Evolutionary conservation across 2,329 filamentous ascomycete species (phyloP).

Genomic region (Curvularia sp.): DNA sequence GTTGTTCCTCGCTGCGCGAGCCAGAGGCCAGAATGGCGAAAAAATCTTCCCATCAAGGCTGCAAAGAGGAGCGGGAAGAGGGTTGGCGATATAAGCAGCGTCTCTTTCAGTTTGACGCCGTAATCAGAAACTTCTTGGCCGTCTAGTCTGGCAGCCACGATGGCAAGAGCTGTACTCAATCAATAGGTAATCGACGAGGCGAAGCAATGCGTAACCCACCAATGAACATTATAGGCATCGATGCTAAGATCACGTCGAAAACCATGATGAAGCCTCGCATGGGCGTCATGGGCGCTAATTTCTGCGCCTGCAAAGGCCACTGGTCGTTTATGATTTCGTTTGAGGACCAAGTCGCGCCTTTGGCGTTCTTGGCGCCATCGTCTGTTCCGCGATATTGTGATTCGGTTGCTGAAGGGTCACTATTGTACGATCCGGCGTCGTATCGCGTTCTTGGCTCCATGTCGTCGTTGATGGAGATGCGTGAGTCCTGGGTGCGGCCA

Average conservation of each 20-base stretch:
- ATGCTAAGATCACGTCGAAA: constrained; percentile 36
- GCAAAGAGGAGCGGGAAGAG: constrained; percentile 42
- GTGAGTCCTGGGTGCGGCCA: background rate
- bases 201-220: constrained; percentile 16
- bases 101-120: constrained; percentile 15
- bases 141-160: constrained; percentile 32
- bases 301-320: constrained; percentile 30
- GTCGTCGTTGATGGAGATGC: constrained; percentile 1
- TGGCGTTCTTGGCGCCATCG: background rate
- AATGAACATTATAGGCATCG: constrained; percentile 37
- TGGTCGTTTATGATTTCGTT: background rate
- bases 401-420: constrained; percentile 8
- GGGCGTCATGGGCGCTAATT: constrained; percentile 29
- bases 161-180: constrained; percentile 31
- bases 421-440: constrained; percentile 8
- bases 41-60: constrained; percentile 40
- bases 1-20: constrained; percentile 39
- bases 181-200: constrained; percentile 1
- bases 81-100: constrained; percentile 33
- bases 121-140: constrained; percentile 25
- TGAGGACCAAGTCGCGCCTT: background rate
- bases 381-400: background rate
- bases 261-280: constrained; percentile 26
- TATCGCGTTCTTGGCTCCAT: constrained; percentile 21
- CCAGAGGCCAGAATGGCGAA: constrained; percentile 36